Conservation (phyloP, 2,329 filamentous ascomycete species). For the Phaeosphaeria sp. region DNA sequence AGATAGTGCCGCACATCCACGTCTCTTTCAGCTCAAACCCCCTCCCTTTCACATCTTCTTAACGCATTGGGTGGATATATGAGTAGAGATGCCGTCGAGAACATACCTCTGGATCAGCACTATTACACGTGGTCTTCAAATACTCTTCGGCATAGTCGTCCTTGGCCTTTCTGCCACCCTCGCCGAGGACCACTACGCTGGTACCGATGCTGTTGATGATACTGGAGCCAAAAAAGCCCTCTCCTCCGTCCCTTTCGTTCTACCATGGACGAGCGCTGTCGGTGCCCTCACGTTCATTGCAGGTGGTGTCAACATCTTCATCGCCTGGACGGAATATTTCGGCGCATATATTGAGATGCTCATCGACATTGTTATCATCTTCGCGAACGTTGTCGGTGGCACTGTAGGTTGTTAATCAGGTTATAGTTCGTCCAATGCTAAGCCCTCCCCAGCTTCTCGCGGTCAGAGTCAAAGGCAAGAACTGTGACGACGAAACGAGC, state of each 20-base stretch:
- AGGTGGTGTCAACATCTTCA: slow-evolving; percentile 18
- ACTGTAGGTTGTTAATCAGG: slow-evolving; percentile 19
- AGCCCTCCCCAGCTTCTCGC: slow-evolving; percentile 11
- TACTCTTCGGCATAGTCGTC: slow-evolving; percentile 22
- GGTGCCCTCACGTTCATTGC: slow-evolving; percentile 19
- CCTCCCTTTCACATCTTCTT: not conserved
- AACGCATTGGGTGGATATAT: not conserved
- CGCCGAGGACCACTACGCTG: slow-evolving; percentile 16
- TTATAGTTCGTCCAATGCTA: not conserved
- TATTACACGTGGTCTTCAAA: slow-evolving; percentile 20
- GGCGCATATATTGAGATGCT: slow-evolving; percentile 21
- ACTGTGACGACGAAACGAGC: slow-evolving; percentile 8
- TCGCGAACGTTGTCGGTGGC: slow-evolving; percentile 26
- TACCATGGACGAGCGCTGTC: slow-evolving; percentile 1
- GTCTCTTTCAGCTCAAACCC: not conserved
- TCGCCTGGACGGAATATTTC: slow-evolving; percentile 15
- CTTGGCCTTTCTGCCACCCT: slow-evolving; percentile 21
- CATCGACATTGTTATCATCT: slow-evolving; percentile 18
- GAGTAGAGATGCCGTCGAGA: not conserved
- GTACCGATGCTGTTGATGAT: slow-evolving; percentile 6
- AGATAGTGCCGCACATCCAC: not conserved
- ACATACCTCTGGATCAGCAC: slow-evolving; percentile 12
- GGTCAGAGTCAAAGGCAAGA: slow-evolving; percentile 10
- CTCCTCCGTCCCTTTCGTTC: slow-evolving; percentile 1
- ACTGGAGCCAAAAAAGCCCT: slow-evolving; percentile 3